Base-by-base conservation (phyloP, 1,139 yeast species). In the Scheffersomyces illinoinensis region DNA sequence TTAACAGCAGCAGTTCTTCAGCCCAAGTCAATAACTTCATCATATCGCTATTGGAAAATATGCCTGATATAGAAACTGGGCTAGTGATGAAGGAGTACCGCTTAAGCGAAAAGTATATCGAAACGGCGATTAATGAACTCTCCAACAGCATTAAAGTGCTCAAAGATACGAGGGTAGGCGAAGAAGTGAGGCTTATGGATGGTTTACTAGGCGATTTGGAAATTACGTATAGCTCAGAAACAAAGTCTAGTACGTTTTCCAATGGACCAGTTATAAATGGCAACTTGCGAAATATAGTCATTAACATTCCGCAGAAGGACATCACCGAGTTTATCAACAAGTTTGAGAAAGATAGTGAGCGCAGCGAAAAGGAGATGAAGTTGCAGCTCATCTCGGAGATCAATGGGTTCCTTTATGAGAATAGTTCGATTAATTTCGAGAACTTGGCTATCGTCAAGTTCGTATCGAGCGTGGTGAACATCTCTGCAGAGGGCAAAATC, bases 271-370 rank as follows among this genome's bases (percentile, higher is more conserved):
- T 52, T 6, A 61, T 64, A 54, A 64, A 64, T 61, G 59, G 61
- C 39, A 65, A 66, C 54, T 61, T 75, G 33, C 62, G 65, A 39
- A 68, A 68, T 57, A 69, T 75, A 5, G 62, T 67, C 8, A 61
- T 75, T 4, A 70, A 67, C n/a, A 63, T 75, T 2, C 74, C 76
- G 3, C 59, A 62, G 24, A 55, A 56, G 7, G 78, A 75, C 54
- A 52, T 71, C 7, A 26, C 46, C 10, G 54, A 60, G 10, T 56
- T 71, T 46, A 52, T 61, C 1, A 57, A 57, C 4, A 57, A 49
- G 24, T 48, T 20, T 10, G 51, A 48, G 51, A 24, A 19, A 23
- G 53, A 33, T 21, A 39, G 18, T 43, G 53, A 55, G 12, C 52
- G 50, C 6, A 19, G 18, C 12, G 51, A 48, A 6, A 14, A 48